Evolutionary conservation across 495 filamentous ascomycete genomes (phyloP).

Genomic region (Talaromyces liani): DNA sequence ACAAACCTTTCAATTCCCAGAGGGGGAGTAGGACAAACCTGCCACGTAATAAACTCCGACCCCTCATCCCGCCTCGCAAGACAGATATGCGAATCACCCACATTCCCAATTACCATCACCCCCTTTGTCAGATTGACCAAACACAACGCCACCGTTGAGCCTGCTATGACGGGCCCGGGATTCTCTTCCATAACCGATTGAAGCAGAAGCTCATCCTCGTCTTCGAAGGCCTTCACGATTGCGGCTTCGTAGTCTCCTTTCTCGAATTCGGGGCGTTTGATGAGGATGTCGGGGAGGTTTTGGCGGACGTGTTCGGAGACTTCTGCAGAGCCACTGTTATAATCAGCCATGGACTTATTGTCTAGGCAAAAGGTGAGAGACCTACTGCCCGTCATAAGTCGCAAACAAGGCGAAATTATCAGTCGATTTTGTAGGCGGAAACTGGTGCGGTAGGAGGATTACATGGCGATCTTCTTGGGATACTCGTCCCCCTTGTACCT

Average conservation of each 20-base stretch:
- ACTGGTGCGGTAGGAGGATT: constrained; percentile 24
- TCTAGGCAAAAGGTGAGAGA: background rate
- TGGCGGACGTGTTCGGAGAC: constrained; percentile 29
- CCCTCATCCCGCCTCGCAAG: constrained; percentile 25
- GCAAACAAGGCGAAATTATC: constrained; percentile 33
- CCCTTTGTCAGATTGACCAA: constrained; percentile 30
- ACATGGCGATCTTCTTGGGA: constrained; percentile 28
- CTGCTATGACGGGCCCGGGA: constrained; percentile 20
- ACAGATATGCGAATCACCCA: constrained; percentile 35
- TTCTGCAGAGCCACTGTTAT: constrained; percentile 23
- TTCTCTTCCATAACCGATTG: constrained; percentile 21
- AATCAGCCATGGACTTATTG: background rate
- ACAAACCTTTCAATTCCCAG: too few relatives aligned
- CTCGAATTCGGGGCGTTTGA: constrained; percentile 23
- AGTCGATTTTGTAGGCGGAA: constrained; percentile 20
- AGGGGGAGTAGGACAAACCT: background rate
- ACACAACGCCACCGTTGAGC: constrained; percentile 31
- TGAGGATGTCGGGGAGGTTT: constrained; percentile 21
- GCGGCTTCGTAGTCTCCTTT: constrained; percentile 15
- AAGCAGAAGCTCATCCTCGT: constrained; percentile 17
- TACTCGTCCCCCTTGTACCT: constrained; percentile 26
- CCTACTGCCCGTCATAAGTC: constrained; percentile 38
- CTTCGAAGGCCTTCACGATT: constrained; percentile 11
- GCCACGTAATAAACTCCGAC: constrained; percentile 14
- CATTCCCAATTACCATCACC: constrained; percentile 28